phyloP scores from a whole-genome alignment of 2,329 filamentous ascomycete genomes.

The Cercospora citrullina region DNA sequence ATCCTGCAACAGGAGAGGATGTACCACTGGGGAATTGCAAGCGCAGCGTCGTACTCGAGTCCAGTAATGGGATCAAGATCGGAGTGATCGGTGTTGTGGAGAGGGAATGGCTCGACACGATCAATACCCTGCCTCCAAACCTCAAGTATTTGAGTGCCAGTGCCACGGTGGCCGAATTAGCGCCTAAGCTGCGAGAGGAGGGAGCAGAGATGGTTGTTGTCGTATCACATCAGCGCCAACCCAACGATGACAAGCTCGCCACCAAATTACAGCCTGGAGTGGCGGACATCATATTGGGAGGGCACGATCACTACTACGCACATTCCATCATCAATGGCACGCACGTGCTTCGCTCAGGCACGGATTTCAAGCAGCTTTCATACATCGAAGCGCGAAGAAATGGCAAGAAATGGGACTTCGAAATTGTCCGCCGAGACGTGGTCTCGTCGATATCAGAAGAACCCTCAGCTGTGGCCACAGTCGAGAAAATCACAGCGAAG shows the following conservation, averaged over 20 bases:
- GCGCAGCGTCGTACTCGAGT: conserved; percentile 73
- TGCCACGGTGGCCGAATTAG: conserved; percentile 71
- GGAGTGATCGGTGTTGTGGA: conserved; percentile 84
- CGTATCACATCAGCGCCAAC: conserved; percentile 81
- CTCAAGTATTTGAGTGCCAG: conserved; percentile 79
- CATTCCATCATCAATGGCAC: conserved; percentile 75
- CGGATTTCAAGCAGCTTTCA: conserved; percentile 88
- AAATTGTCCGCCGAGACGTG: conserved; percentile 43
- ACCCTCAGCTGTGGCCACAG: conserved; percentile 59
- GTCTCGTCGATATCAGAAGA: conserved; percentile 68
- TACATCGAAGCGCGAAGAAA: conserved; percentile 76
- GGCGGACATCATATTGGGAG: conserved; percentile 83
- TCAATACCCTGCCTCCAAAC: conserved; percentile 80
- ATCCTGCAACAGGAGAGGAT: conserved; percentile 74
- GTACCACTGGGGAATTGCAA: conserved; percentile 74
- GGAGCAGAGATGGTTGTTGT: conserved; percentile 83
- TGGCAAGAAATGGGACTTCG: conserved; percentile 67
- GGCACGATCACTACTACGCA: conserved; percentile 86
- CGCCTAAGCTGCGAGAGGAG: conserved; percentile 69
- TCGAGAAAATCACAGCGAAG: conserved; percentile 68
- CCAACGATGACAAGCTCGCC: conserved; percentile 85
- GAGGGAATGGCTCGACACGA: conserved; percentile 83
- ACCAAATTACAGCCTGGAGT: conserved; percentile 64
- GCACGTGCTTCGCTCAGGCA: conserved; percentile 83
- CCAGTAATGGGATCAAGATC: conserved; percentile 81